Conservation (phyloP, 805 yeast genomes). For the Zygosaccharomyces bailii region DNA sequence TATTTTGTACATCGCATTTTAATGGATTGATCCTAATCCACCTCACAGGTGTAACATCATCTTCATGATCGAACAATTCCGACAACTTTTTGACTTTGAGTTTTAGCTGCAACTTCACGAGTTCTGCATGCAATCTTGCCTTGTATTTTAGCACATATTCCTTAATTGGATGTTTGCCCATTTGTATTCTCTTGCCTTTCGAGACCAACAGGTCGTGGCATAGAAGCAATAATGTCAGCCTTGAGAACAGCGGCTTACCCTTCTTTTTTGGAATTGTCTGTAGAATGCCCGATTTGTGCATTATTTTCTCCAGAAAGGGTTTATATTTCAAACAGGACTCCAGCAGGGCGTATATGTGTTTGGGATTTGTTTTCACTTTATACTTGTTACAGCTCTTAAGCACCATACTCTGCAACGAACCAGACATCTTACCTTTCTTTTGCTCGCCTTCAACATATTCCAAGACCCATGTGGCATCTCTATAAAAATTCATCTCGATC, state of each 20-base stretch:
- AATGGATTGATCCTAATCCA: slow-evolving; percentile 78
- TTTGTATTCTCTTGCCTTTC: slow-evolving; percentile 74
- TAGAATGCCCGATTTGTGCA: slow-evolving; percentile 66
- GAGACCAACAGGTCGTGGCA: slow-evolving; percentile 80
- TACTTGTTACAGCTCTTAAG: slow-evolving; percentile 47
- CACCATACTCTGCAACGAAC: slow-evolving; percentile 53
- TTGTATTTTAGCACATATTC: slow-evolving; percentile 75
- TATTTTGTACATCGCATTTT: slow-evolving; percentile 37
- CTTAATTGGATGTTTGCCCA: slow-evolving; percentile 84
- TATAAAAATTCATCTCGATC: slow-evolving; percentile 35
- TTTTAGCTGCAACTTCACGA: slow-evolving; percentile 71
- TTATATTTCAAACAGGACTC: slow-evolving; percentile 71
- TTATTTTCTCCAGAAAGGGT: slow-evolving; percentile 57
- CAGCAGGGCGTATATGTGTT: slow-evolving; percentile 82
- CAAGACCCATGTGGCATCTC: slow-evolving; percentile 40
- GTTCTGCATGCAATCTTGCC: slow-evolving; percentile 78
- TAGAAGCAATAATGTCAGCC: slow-evolving; percentile 46
- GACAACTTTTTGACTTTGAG: slow-evolving; percentile 57
- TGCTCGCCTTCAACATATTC: slow-evolving; percentile 34
- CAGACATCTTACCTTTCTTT: slow-evolving; percentile 38
- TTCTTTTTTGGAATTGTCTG: slow-evolving; percentile 42
- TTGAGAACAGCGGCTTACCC: slow-evolving; percentile 46
- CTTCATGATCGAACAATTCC: slow-evolving; percentile 50
- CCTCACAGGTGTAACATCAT: slow-evolving; percentile 66
- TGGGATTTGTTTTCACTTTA: slow-evolving; percentile 62